Base-by-base conservation (phyloP, 139 green algal species). In the Desmodesmus armatus region DNA sequence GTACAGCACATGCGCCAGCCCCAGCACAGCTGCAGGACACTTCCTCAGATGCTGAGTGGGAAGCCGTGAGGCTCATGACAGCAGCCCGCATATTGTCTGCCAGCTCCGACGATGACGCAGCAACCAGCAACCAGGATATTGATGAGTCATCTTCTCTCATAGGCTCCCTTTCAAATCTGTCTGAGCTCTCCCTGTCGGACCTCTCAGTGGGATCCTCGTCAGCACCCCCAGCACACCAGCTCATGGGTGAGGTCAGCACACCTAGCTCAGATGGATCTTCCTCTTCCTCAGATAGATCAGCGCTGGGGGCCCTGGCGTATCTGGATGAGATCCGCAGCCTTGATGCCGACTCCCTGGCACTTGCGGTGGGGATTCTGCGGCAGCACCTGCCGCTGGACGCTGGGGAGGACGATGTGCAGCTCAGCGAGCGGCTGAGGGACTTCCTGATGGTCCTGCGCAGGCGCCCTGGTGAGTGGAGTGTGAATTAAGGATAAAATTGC, bases 361-460 rank as follows among this genome's bases (percentile, higher is more conserved):
- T 82, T 2, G 76, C 47, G 1, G 62, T 82, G 3, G 76, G 76
- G 55, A 82, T 82, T 23, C 55, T 82, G 37, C 58, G 76, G 23
- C 53, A 55, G 55, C 55, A 71, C 21, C 55, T 55, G 55, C 76
- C 76, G 29, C n/a, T 72, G 5, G 55, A 58, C 19, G n/a, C n/a
- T 9, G 76, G 53, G 19, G 55, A 82, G 5, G 35, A 53, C 15
- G 76, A 72, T 29, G 76, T 82, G 5, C 37, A 60, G 55, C 55
- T 82, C 17, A 72, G 55, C 40, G 76, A 71, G 25, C 53, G 76
- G 27, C 55, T 82, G 25, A 35, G 25, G 2, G 55, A 82, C 62
- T 9, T 82, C 37, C 76, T 82, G 76, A 21, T 72, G 53, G 55
- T 72, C 37, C 76, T 82, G 21, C 53, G 60, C 19, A 53, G 55